Conservation (phyloP, 225 moss, liverwort and hornwort species). For the Straminergon stramineum region DNA sequence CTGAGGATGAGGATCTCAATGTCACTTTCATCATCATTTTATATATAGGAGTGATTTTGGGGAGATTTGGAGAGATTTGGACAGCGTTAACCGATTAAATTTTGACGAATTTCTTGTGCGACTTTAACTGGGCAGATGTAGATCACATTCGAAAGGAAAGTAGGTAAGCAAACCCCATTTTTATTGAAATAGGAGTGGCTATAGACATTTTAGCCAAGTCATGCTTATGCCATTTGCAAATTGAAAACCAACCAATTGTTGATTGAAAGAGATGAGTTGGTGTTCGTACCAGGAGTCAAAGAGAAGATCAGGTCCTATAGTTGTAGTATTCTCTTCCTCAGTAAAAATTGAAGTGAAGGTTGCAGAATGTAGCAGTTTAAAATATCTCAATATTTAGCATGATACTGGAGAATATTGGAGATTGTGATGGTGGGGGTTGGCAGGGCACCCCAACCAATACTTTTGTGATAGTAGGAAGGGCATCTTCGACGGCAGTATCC, state of each 20-base stretch:
- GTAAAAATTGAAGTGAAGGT: neutral
- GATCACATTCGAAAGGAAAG: neutral
- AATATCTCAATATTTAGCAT: neutral
- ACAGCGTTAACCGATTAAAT: neutral
- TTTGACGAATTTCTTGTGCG: neutral
- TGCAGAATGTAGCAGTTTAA: neutral
- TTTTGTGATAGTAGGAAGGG: constrained; percentile 54
- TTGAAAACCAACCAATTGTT: neutral
- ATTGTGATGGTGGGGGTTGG: neutral
- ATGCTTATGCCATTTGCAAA: neutral
- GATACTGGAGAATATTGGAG: neutral
- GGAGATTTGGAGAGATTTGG: neutral
- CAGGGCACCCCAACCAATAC: constrained; percentile 63
- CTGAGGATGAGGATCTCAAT: neutral
- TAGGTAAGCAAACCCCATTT: neutral
- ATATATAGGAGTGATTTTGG: neutral
- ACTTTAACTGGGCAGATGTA: neutral
- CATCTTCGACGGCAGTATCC: constrained; percentile 41
- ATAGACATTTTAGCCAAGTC: neutral
- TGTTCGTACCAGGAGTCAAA: neutral
- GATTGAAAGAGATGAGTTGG: neutral
- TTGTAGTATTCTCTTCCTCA: neutral
- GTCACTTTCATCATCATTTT: neutral
- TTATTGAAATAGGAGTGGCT: neutral
- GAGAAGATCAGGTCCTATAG: neutral